Base-by-base conservation (phyloP, 768 basidiomycete genomes). In the Hortiboletus flavorubellus region DNA sequence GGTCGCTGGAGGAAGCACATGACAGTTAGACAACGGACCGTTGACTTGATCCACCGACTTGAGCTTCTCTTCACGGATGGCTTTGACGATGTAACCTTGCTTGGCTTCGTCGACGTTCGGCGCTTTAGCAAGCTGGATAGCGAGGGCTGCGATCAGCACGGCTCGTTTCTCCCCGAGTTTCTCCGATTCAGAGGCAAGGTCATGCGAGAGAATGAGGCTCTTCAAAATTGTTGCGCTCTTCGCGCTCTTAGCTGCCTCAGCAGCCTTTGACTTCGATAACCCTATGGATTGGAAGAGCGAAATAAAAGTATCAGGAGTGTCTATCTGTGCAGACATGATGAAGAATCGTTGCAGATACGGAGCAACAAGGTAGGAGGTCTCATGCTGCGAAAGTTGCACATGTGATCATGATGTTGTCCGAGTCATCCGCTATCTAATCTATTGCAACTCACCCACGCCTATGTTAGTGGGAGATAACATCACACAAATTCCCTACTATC, bases 41-140 rank as follows among this genome's bases (percentile, higher is more conserved):
- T 81, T 77, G 26, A 97, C 84, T 76, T 98, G 95, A 69, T 98
- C 96, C 4, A 83, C 80, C 34, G 80, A 83, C 72, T 87, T 90
- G 54, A 98, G 71, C 59, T 81, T 81, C 21, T 82, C 86, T 52
- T 85, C 80, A n/a, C 84, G 68, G 62, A 98, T 85, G 58, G 78
- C 82, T n/a, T 74, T 69, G 37, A 91, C 76, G 16, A 87, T 73
- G 70, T 84, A 91, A 43, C 73, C 76, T 56, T 80, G 78, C 67
- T 83, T 83, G n/a, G 72, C 73, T 33, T 76, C 73, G 5, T 73
- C 80, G 38, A 93, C 64, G 7, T 64, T 62, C 15, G 71, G 68
- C 0, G 75, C 61, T 73, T 92, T 95, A 26, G 77, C 73, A 14
- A 87, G 73, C 41, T 79, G 77, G 18, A 83, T 75, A 8, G 89